Percentiles rank a stretch among this genome's conserved stretches.
Conservation (phyloP, 108 stramenopile species). For the Pinguiococcus pyrenoidosus region DNA sequence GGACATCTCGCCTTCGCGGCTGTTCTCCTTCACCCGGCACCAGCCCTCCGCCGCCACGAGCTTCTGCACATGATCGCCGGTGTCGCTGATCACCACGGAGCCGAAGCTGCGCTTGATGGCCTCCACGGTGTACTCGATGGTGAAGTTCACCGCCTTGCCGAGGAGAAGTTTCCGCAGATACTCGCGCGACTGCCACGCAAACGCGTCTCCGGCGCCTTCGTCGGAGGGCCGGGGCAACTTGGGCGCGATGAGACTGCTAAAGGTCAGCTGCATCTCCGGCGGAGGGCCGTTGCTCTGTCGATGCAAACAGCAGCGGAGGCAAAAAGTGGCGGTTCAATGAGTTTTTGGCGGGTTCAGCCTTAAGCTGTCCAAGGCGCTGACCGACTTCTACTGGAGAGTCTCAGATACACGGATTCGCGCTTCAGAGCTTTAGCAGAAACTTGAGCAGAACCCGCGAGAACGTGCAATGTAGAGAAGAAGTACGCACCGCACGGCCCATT, state of each 20-base stretch:
- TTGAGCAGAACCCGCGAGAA: too few species aligned
- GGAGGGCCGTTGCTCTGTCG: constrained; percentile 28
- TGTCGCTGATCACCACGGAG: constrained; percentile 17
- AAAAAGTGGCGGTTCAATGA: too few species aligned
- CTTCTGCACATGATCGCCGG: constrained; percentile 11
- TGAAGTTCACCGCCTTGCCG: constrained; percentile 34
- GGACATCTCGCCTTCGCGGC: constrained; percentile 18
- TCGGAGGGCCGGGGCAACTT: constrained; percentile 22
- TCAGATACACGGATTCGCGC: too few species aligned
- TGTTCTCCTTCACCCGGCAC: constrained; percentile 26
- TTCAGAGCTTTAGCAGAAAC: too few species aligned
- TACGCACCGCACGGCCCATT: constrained; percentile 4
- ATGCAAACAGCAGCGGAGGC: too few species aligned
- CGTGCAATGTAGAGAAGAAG: too few species aligned
- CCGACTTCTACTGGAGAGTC: too few species aligned
- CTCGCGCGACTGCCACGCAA: constrained; percentile 41
- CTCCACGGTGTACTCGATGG: constrained; percentile 35
- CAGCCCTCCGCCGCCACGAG: constrained; percentile 31
- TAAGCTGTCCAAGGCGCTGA: too few species aligned
- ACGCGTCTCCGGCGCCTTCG: constrained; percentile 36
- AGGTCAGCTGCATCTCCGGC: constrained; percentile 38
- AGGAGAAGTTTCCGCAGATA: constrained; percentile 35
- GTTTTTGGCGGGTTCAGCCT: too few species aligned
- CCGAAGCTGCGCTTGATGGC: constrained; percentile 32
- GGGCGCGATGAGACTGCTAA: constrained; percentile 29